Base-by-base conservation (phyloP, 129 eudicot species). In the Apium graveolens region DNA sequence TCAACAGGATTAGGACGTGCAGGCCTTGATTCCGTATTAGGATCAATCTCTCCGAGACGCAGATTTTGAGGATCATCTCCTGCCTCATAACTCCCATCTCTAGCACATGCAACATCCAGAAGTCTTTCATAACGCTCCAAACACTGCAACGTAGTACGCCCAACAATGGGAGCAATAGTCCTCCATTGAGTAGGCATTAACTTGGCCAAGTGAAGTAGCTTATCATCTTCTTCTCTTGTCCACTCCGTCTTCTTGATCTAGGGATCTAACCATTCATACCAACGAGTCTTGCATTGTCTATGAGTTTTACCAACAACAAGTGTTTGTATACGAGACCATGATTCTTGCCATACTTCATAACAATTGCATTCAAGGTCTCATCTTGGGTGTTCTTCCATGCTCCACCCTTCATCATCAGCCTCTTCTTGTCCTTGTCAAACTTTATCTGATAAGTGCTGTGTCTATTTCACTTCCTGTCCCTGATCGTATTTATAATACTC, bases 241-340 rank as follows among this genome's bases (percentile, higher is more conserved):
- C 97, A 92, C 75, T 91, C 98, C 37, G 96, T 94, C 98, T 95
- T 95, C 51, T 91, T 91, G 16, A 95, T 88, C 5, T 97, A 95
- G 31, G 99, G 99, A 85, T 95, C 99, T n/a, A 95, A 92, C 99
- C 97, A 95, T 84, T 95, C 99, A 48, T 86, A 92, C 99, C 99
- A 96, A 3, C 99, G 87, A 75, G 97, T 95, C 80, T 96, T 96
- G n/a, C n/a, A n/a, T n/a, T n/a, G n/a, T n/a, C n/a, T n/a, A n/a
- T n/a, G n/a, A n/a, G n/a, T n/a, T n/a, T n/a, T n/a, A n/a, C n/a
- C n/a, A n/a, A n/a, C n/a, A n/a, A n/a, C n/a, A n/a, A n/a, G n/a
- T n/a, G n/a, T n/a, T n/a, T n/a, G n/a, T n/a, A n/a, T n/a, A n/a
- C n/a, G n/a, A n/a, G n/a, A n/a, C n/a, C n/a, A n/a, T n/a, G n/a